Evolutionary conservation across 1,284 basidiomycete genomes (phyloP).

Genomic region (Trametes polyzona): DNA sequence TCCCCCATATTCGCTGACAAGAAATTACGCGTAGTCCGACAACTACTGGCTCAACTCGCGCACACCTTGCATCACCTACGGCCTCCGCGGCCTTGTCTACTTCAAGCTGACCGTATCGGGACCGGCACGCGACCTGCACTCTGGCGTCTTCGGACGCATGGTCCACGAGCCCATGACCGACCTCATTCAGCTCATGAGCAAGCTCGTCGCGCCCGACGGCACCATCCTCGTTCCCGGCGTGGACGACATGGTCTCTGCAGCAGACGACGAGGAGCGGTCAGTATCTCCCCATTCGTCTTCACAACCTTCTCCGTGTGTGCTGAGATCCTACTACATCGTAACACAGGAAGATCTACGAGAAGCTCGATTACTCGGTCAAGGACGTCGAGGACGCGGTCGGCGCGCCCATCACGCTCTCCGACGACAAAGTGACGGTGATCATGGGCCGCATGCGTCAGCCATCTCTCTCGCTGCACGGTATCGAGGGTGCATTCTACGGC

Average conservation of each 20-base stretch:
- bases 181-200: slow-evolving; percentile 79
- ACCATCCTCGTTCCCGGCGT: slow-evolving; percentile 92
- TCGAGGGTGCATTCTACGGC: slow-evolving; percentile 95
- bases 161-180: slow-evolving; percentile 93
- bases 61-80: slow-evolving; percentile 78
- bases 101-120: slow-evolving; percentile 87
- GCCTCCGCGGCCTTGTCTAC: slow-evolving; percentile 88
- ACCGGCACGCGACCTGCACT: slow-evolving; percentile 91
- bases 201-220: slow-evolving; percentile 84
- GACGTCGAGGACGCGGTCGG: slow-evolving; percentile 88
- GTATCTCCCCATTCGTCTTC: slow-evolving; percentile 17
- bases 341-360: slow-evolving; percentile 66
- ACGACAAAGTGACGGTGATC: slow-evolving; percentile 81
- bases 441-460: slow-evolving; percentile 93
- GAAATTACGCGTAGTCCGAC: slow-evolving; percentile 57
- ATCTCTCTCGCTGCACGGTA: slow-evolving; percentile 92
- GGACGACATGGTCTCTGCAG: slow-evolving; percentile 82
- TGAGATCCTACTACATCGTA: background rate
- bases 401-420: slow-evolving; percentile 74
- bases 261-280: slow-evolving; percentile 80
- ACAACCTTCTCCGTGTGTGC: background rate
- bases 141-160: slow-evolving; percentile 86
- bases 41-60: slow-evolving; percentile 87
- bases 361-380: slow-evolving; percentile 72
- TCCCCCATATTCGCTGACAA: background rate